phyloP scores from a whole-genome alignment of 805 yeast species.

The Sungouiella blattae region DNA sequence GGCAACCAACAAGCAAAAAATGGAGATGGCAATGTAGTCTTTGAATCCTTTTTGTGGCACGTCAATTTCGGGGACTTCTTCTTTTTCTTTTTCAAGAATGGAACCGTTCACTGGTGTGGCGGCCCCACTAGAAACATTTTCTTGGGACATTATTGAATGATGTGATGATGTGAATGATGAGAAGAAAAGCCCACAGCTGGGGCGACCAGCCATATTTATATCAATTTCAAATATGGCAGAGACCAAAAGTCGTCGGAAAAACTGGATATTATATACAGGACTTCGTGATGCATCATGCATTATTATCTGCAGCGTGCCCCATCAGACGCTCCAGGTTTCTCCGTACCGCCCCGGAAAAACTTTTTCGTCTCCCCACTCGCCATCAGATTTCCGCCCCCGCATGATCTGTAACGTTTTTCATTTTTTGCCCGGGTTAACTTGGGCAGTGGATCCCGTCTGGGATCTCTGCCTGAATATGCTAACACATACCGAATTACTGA shows the following conservation, averaged over 20 bases:
- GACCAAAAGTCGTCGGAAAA: conserved; percentile 11
- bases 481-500: too few species aligned
- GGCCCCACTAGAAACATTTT: conserved; percentile 25
- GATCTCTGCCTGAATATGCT: too few species aligned
- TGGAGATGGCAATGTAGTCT: conserved; percentile 40
- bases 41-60: conserved; percentile 31
- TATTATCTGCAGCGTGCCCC: conserved; percentile 5
- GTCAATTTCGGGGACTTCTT: conserved; percentile 7
- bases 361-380: conserved; percentile 8
- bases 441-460: too few species aligned
- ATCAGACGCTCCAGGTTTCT: conserved; percentile 17
- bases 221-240: conserved; percentile 2
- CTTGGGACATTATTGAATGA: conserved; percentile 18
- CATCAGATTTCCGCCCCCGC: too few species aligned
- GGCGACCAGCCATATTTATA: conserved; percentile 1
- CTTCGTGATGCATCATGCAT: conserved; percentile 4
- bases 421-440: too few species aligned
- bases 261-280: conserved; percentile 4
- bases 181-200: conserved; percentile 1
- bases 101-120: conserved; percentile 31
- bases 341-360: conserved; percentile 17
- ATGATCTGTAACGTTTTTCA: too few species aligned
- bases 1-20: conserved; percentile 54
- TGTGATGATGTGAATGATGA: conserved; percentile 3
- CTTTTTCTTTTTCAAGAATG: conserved; percentile 22